phyloP scores from a whole-genome alignment of 176 grass and related monocot species.

The Phragmites australis region DNA sequence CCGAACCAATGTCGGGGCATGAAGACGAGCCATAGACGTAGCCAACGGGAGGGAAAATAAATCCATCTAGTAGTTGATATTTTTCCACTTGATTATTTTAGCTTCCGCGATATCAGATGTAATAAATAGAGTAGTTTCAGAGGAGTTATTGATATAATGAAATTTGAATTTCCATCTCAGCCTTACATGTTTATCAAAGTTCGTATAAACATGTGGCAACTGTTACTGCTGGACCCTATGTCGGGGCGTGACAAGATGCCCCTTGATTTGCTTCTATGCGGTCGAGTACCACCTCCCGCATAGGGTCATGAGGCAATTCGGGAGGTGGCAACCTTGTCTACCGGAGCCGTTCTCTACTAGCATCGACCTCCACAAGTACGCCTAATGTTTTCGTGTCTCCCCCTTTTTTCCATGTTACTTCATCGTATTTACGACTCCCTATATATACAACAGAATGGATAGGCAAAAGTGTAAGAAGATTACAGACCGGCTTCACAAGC shows the following conservation, averaged over 20 bases:
- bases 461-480: no score
- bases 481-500: no score
- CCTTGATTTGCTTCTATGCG: no score
- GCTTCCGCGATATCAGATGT: not conserved
- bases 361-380: no score
- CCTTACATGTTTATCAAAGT: not conserved
- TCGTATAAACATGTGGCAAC: not conserved
- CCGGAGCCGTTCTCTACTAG: no score
- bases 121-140: not conserved
- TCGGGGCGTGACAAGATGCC: not conserved
- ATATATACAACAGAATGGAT: no score
- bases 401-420: no score
- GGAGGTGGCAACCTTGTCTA: no score
- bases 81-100: not conserved
- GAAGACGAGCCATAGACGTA: not conserved
- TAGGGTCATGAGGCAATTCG: no score
- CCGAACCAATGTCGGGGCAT: not conserved
- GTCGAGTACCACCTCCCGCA: no score
- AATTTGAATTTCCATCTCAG: not conserved
- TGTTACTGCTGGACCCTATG: not conserved
- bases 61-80: not conserved
- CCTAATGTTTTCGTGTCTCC: no score
- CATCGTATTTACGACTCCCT: no score
- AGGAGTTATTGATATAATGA: not conserved
- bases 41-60: not conserved